A percentile compares a stretch with the other conserved stretches of the same genome.
Conservation (phyloP, 768 basidiomycete species). For the Mycena haematopus region DNA sequence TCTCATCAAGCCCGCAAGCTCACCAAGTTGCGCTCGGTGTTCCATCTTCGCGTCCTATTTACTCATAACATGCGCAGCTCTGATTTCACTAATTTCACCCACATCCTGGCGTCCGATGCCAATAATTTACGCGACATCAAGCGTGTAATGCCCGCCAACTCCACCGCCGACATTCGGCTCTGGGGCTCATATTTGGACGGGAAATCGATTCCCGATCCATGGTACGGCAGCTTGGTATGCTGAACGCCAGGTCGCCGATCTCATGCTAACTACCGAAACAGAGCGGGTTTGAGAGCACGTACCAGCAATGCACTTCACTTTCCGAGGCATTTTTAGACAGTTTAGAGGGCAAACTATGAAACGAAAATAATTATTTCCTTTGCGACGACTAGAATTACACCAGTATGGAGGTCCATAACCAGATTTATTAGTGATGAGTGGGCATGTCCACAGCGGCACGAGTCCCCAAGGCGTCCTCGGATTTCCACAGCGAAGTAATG, state of each 20-base stretch:
- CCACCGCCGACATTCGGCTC: slow-evolving; percentile 71
- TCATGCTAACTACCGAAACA: slow-evolving; percentile 33
- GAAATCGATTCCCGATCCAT: slow-evolving; percentile 82
- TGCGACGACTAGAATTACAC: slow-evolving; percentile 12
- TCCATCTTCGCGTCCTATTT: background rate
- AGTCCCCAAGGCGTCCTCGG: slow-evolving; percentile 81
- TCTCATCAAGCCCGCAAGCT: slow-evolving; percentile 73
- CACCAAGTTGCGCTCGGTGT: background rate
- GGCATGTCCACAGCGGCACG: slow-evolving; percentile 90
- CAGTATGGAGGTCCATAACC: background rate
- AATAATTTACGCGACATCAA: slow-evolving; percentile 72
- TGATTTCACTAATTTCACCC: slow-evolving; percentile 80
- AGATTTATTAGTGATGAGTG: slow-evolving; percentile 61
- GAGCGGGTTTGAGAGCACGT: slow-evolving; percentile 80
- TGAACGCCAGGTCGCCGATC: background rate
- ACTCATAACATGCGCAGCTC: slow-evolving; percentile 35
- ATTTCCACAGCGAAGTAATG: slow-evolving; percentile 90
- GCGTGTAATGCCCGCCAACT: slow-evolving; percentile 52
- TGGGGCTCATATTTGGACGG: slow-evolving; percentile 82
- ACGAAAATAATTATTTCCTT: background rate
- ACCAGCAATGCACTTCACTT: slow-evolving; percentile 73
- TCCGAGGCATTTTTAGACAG: slow-evolving; percentile 84
- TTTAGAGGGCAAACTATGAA: slow-evolving; percentile 37
- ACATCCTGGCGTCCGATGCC: slow-evolving; percentile 87
- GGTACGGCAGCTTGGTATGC: slow-evolving; percentile 73